Conservation (phyloP, 2,329 filamentous ascomycete genomes). For the Xylaria sp. region DNA sequence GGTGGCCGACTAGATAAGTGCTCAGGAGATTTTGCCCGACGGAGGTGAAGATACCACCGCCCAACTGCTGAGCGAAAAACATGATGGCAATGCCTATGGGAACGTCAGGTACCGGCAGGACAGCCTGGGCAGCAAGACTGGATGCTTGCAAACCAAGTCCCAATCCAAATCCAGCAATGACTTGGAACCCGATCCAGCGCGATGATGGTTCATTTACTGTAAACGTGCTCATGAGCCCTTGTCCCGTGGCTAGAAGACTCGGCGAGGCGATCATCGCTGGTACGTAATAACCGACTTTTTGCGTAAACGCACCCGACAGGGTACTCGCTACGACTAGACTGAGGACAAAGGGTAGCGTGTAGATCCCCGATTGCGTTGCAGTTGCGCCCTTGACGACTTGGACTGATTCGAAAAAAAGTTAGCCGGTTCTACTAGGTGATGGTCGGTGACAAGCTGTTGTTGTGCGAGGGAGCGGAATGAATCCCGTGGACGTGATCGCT, state of each 20-base stretch:
- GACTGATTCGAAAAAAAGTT: conserved; percentile 48
- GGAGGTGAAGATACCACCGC: conserved; percentile 58
- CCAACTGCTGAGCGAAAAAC: conserved; percentile 59
- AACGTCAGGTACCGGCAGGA: conserved; percentile 55
- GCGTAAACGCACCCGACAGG: conserved; percentile 58
- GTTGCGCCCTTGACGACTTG: conserved; percentile 64
- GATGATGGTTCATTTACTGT: conserved; percentile 56
- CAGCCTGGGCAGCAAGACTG: conserved; percentile 61
- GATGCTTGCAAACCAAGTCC: conserved; percentile 69
- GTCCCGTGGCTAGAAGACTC: conserved; percentile 60
- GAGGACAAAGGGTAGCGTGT: conserved; percentile 66
- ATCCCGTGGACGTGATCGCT: not conserved
- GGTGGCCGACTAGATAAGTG: conserved; percentile 48
- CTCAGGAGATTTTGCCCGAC: conserved; percentile 56
- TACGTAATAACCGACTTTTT: conserved; percentile 68
- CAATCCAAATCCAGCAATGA: conserved; percentile 67
- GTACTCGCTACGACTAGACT: conserved; percentile 64
- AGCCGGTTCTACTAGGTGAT: conserved; percentile 23
- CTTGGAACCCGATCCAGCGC: conserved; percentile 70
- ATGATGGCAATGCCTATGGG: conserved; percentile 57
- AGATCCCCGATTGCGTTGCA: conserved; percentile 65
- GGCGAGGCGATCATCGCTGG: conserved; percentile 65
- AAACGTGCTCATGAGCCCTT: conserved; percentile 68
- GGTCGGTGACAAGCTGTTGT: not conserved
- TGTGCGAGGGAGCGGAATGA: not conserved